Base-by-base conservation (phyloP, 2,329 filamentous ascomycete species). In the Pleomassaria siparia region DNA sequence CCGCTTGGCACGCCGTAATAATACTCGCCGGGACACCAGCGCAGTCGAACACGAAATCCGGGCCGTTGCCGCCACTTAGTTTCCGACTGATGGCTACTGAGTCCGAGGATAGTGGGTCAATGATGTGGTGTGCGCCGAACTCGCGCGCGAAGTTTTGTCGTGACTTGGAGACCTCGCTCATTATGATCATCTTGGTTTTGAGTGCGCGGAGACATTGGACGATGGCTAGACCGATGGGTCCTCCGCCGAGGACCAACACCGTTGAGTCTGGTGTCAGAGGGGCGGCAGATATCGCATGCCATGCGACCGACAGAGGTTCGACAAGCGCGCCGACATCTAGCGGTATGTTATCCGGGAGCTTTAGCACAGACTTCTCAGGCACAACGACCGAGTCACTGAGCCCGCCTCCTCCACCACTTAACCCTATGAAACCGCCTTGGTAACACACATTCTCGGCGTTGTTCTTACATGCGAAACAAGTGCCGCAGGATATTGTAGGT, bases 271-370 rank as follows among this genome's bases (percentile, higher is more conserved):
- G 49, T 11, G 73, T 73, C 28, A 82, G 65, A 0, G 75, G 74
- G 0, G 75, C 75, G 3, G 78, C 69, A 4, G 74, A 73, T 9
- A 84, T 76, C 0, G 82, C 83, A 56, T 87, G 84, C 83, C 83
- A 86, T 8, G 80, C 82, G 0, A 87, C 83, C 0, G 81, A 74
- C 2, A 87, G 69, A 0, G 84, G 84, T 54, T 87, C 84, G 6
- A 86, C 77, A 2, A 87, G 71, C 0, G 84, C 83, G 44, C 63
- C 80, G 13, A 81, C 70, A 33, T 82, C 77, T 16, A 82, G 71
- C 0, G 74, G 70, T 8, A 83, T 67, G 41, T 76, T 75, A 4
- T 77, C 72, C 0, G 83, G 80, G 0, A 85, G 68, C 2, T 73
- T 72, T 36, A 80, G 72, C 0, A 78, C 73, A 8, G 76, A 75